These are phyloP conservation scores for Heliosperma pusillum DNA, from an alignment of 148 eudicot species.

Conservation along the genomic window DNA sequence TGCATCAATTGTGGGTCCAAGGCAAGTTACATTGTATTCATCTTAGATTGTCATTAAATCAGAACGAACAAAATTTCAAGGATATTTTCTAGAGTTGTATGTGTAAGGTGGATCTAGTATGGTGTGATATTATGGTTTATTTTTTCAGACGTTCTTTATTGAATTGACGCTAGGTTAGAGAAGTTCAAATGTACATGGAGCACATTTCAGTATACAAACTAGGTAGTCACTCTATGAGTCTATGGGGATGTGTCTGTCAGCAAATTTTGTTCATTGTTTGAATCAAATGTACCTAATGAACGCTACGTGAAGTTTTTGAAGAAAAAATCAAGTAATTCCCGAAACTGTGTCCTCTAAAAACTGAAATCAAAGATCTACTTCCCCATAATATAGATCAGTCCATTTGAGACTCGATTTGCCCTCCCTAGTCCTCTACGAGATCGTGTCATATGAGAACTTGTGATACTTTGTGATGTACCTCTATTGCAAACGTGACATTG, in stretches of 20 bases:
- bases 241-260: neutral
- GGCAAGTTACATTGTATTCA: constrained; percentile 12
- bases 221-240: neutral
- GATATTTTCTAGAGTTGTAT: too few relatives aligned
- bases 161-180: neutral
- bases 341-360: neutral
- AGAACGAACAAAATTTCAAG: too few relatives aligned
- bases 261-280: too few relatives aligned
- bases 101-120: too few relatives aligned
- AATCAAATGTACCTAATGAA: too few relatives aligned
- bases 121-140: too few relatives aligned
- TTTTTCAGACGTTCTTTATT: too few relatives aligned
- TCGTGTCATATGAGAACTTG: too few relatives aligned
- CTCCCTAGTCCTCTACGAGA: too few relatives aligned
- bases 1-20: constrained; percentile 12
- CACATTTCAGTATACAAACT: neutral
- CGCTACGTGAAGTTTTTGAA: too few relatives aligned
- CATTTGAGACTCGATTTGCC: too few relatives aligned
- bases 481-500: neutral
- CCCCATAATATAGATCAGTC: neutral
- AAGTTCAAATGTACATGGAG: neutral
- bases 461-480: constrained; percentile 1
- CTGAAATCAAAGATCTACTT: neutral
- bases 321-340: neutral
- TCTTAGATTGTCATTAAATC: constrained; percentile 1